Evolutionary conservation across 208 protist species (phyloP).

Genomic region (Leishmania major): DNA sequence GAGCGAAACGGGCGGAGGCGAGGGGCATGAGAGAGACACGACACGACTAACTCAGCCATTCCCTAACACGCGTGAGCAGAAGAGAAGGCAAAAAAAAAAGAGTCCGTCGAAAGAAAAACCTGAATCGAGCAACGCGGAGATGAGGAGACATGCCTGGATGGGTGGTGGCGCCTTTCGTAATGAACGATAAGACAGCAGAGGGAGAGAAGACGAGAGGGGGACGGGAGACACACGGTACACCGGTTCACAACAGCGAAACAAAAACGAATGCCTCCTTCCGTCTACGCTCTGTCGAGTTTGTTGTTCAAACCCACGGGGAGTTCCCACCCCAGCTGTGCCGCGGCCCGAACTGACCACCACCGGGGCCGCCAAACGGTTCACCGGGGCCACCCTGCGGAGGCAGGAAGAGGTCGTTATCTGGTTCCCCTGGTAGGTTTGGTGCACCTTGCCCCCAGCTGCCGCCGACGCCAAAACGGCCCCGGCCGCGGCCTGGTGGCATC

Average conservation of each 20-base stretch:
- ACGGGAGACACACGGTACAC: not conserved
- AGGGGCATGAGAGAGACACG: not conserved
- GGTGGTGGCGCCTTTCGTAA: not conserved
- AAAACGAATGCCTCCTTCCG: not conserved
- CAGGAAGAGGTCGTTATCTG: conserved; percentile 66
- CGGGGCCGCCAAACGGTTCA: conserved; percentile 50
- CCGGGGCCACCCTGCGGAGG: conserved; percentile 44
- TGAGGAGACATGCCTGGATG: not conserved
- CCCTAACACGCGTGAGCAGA: not conserved
- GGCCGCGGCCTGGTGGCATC: conserved; percentile 12
- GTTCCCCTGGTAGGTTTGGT: conserved; percentile 72
- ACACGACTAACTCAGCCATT: not conserved
- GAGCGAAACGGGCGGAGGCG: not conserved
- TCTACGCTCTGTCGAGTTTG: not conserved
- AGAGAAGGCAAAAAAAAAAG: not conserved
- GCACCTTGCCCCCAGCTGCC: conserved; percentile 16
- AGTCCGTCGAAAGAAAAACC: not conserved
- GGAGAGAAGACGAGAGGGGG: not conserved
- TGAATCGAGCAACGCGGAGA: not conserved
- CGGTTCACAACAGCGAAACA: not conserved
- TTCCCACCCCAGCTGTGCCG: conserved; percentile 16
- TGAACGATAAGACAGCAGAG: not conserved
- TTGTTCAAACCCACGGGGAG: conserved; percentile 14
- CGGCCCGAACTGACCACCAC: conserved; percentile 63
- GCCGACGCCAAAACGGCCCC: conserved; percentile 8